Evolutionary conservation across 257 asterid species (phyloP).

Genomic region (Solanum megistacrolobum): DNA sequence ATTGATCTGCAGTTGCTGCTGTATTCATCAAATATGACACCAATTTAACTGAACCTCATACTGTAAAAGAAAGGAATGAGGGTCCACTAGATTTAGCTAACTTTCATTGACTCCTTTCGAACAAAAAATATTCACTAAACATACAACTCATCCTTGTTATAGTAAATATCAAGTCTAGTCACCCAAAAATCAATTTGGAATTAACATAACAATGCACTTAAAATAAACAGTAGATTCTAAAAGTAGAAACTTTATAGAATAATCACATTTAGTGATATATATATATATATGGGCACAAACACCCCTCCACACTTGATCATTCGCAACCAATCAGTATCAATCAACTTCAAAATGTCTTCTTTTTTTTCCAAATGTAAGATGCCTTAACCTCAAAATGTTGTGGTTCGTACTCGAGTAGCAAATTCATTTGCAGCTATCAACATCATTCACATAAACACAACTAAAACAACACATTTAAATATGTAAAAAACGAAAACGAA

Average conservation of each 20-base stretch:
- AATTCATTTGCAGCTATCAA: not conserved
- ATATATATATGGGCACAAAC: not conserved
- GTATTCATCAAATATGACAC: not conserved
- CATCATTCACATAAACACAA: not conserved
- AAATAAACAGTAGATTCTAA: not conserved
- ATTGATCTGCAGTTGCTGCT: not conserved
- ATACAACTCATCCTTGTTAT: not conserved
- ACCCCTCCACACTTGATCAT: not conserved
- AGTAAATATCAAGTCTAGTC: not conserved
- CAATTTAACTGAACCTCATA: not conserved
- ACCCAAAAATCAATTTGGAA: not conserved
- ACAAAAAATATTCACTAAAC: not conserved
- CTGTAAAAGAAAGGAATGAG: not conserved
- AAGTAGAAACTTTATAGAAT: not conserved
- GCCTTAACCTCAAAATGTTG: not conserved
- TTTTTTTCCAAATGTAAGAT: not conserved
- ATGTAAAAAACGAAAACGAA: not conserved
- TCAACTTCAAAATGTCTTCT: not conserved
- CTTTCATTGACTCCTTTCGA: not conserved
- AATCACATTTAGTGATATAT: not conserved
- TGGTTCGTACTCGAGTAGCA: not conserved
- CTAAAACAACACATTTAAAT: not conserved
- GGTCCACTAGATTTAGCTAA: not conserved
- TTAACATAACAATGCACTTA: not conserved
- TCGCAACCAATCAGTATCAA: not conserved